Conservation (phyloP, 2,329 filamentous ascomycete species). For the Coleophoma cylindrospora region DNA sequence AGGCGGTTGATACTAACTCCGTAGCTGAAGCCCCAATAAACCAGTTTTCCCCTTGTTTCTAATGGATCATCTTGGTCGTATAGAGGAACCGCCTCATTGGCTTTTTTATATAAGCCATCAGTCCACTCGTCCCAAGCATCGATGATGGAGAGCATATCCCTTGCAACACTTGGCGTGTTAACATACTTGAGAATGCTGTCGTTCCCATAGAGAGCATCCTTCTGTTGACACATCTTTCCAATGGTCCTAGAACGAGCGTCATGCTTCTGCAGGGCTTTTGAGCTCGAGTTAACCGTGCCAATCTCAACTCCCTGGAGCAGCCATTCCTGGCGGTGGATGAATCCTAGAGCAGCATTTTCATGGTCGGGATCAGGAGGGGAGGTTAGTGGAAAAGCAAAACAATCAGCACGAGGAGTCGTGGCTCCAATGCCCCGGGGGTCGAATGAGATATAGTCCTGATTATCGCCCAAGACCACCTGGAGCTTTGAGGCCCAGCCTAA, state of each 20-base stretch:
- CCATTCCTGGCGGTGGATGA: constrained; percentile 18
- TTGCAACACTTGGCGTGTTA: constrained; percentile 27
- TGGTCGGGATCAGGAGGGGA: constrained; percentile 16
- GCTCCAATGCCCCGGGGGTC: constrained; percentile 40
- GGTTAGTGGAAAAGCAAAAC: constrained; percentile 34
- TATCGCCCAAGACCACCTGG: constrained; percentile 28
- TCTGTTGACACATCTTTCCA: constrained; percentile 34
- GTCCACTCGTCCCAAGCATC: constrained; percentile 25
- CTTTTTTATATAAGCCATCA: constrained; percentile 14
- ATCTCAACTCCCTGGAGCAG: constrained; percentile 13
- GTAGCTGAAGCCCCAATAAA: constrained; percentile 48
- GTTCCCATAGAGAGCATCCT: constrained; percentile 18
- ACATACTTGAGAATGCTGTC: constrained; percentile 23
- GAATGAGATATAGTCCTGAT: constrained; percentile 37
- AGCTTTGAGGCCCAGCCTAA: constrained; percentile 11
- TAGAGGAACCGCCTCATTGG: constrained; percentile 23
- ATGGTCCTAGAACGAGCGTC: constrained; percentile 37
- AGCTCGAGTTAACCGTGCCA: constrained; percentile 40
- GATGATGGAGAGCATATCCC: constrained; percentile 31
- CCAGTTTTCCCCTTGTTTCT: constrained; percentile 20
- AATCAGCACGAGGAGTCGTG: constrained; percentile 46
- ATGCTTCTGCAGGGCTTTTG: constrained; percentile 39
- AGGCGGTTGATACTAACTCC: constrained; percentile 17
- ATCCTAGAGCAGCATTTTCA: constrained; percentile 34
- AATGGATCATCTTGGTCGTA: background rate